A percentile compares a stretch with the other conserved stretches of the same genome.
phyloP scores from a whole-genome alignment of 2,329 filamentous ascomycete genomes.

The Xylariaceae sp. region DNA sequence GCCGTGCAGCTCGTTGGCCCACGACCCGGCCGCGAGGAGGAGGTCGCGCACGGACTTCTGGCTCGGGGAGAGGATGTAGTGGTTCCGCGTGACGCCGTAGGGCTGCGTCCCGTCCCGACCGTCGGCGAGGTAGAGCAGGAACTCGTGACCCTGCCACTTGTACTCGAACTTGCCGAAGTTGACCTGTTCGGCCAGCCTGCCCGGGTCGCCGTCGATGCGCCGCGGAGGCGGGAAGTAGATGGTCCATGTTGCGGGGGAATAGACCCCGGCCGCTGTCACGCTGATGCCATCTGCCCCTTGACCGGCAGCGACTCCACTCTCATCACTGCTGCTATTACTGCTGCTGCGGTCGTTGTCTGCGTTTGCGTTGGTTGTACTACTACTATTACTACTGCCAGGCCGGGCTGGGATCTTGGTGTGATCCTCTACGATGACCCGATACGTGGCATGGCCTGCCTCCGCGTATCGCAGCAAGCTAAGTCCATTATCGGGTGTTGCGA shows the following conservation, averaged over 20 bases:
- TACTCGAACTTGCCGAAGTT: conserved; percentile 40
- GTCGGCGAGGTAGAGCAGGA: conserved; percentile 39
- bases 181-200: conserved; percentile 30
- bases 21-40: conserved; percentile 49
- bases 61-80: conserved; percentile 35
- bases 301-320: too few relatives aligned
- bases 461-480: conserved; percentile 40
- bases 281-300: too few relatives aligned
- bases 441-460: conserved; percentile 35
- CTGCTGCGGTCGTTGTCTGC: too few relatives aligned
- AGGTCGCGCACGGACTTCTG: conserved; percentile 41
- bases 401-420: too few relatives aligned
- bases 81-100: conserved; percentile 31
- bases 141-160: conserved; percentile 37
- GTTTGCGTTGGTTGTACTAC: too few relatives aligned
- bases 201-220: conserved; percentile 36
- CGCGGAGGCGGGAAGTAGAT: conserved; percentile 36
- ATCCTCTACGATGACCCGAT: conserved; percentile 29
- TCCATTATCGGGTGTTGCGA: conserved; percentile 30
- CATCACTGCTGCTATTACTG: too few relatives aligned
- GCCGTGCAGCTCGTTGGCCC: conserved; percentile 51
- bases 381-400: too few relatives aligned
- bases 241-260: conserved; percentile 34
- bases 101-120: conserved; percentile 34
- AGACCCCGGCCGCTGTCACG: too few relatives aligned